Evolutionary conservation across 257 asterid genomes (phyloP), one percentile per base, ranked within the genome.

Genomic region (Handroanthus guayacan): DNA sequence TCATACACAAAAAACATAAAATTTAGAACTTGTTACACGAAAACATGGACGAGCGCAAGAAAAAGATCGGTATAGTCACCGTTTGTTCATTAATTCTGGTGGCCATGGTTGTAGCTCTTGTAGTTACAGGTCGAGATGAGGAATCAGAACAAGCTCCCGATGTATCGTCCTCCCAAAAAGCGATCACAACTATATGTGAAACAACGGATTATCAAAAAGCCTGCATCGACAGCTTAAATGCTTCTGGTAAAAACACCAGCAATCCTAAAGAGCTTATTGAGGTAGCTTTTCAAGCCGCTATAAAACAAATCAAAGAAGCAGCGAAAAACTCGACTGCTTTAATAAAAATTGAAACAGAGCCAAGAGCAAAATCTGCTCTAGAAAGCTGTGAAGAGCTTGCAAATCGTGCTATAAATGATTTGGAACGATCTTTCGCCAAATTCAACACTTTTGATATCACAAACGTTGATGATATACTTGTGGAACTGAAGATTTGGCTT

Each of bases 241-340:
- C 83, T 16, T 37, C 87, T 0, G 89, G 82, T 0, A 79, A 60
- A 9, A 75, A 81, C 80, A 70, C 88, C 57, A 77, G 84, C 68
- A 89, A 93, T 79, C 97, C 98, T 0, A 90, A 87, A 54, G 87
- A 89, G 18, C 94, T 95, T 50, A 86, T 92, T 10, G 79, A 81
- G 78, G 74, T 75, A 3, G 92, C 94, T 2, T 89, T 92, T 61
- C 62, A 79, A 47, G 86, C 74, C 0, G 83, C 97, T 14, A 82
- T 85, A 6, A 25, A 74, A 6, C 10, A 74, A 58, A 37, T 95
- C 9, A 73, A 62, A 0, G 76, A 76, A 3, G 94, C 93, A 0
- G 78, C 76, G 9, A 34, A 63, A 13, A 92, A 87, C 2, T 89
- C 98, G 5, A 71, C 85, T 0, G 41, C 80, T 5, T 48, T 92